Base-by-base conservation (phyloP, 768 basidiomycete species). In the Mycena amicta region DNA sequence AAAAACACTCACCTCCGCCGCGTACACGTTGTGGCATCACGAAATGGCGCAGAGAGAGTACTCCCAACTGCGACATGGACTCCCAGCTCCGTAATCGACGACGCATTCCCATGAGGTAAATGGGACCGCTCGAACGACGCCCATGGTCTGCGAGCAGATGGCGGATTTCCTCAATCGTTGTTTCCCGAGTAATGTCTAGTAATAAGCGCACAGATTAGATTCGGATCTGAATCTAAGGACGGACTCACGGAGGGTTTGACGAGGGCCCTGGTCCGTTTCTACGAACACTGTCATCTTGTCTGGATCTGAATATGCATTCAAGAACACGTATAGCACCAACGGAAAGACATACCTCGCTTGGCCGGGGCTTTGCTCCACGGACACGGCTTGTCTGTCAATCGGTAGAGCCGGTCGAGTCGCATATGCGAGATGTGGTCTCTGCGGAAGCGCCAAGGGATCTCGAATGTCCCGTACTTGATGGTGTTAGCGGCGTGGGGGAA, bases 401-500 rank as follows among this genome's bases (percentile, higher is more conserved):
- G 39, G 5, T 27, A 30, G 16, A 53, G 25, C 22, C 52, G 52
- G 26, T 53, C 52, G 33, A 53, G 37, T 11, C 52, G 52, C 13
- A 53, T 53, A 26, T 53, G 31, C 40, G 52, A 53, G 15, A 41
- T 30, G 26, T 53, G 52, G 52, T 53, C 52, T 12, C 52, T 31
- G 5, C 52, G 31, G 27, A 15, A 53, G 16, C 33, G 31, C 33
- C 40, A 53, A 13, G 52, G 52, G 15, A 30, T 53, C 12, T 41
- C 31, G 52, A 53, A 53, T 25, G 31, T 53, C 23, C 25, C 33
- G 26, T 53, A 43, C 16, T 41, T 39, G 4, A 53, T 5, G 22
- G 26, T 25, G 26, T 53, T 53, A n/a, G 27, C 12, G 5, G 52
- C 52, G 26, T 53, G 31, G 20, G 47, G 47, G 47, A 49, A 49